These are phyloP conservation scores for Bauhinia variegata DNA, from an alignment of 306 rosid genomes.

Conservation along the genomic window DNA sequence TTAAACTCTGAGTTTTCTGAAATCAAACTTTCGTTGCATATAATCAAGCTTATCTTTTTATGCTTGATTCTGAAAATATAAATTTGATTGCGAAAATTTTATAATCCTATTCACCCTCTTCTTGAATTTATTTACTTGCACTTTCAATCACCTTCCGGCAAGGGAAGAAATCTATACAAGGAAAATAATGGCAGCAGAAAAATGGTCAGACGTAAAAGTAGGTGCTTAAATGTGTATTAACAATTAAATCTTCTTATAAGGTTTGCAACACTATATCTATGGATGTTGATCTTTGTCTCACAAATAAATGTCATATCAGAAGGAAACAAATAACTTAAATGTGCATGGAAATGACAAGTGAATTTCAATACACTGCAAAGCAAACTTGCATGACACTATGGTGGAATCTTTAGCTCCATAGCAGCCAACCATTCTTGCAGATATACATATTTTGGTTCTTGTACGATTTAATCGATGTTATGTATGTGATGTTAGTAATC, in stretches of 20 bases:
- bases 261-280: background rate
- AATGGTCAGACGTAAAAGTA: conserved; percentile 26
- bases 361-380: background rate
- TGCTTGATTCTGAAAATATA: too few relatives aligned
- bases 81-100: too few relatives aligned
- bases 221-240: background rate
- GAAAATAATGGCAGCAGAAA: conserved; percentile 8
- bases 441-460: too few relatives aligned
- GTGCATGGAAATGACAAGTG: conserved; percentile 3
- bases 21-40: too few relatives aligned
- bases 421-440: too few relatives aligned
- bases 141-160: conserved; percentile 91
- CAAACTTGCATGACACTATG: background rate
- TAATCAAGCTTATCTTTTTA: too few relatives aligned
- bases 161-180: conserved; percentile 57
- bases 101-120: too few relatives aligned
- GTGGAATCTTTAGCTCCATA: too few relatives aligned
- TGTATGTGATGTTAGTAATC: too few relatives aligned
- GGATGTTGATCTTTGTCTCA: conserved; percentile 6
- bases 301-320: conserved; percentile 12
- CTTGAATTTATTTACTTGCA: too few relatives aligned
- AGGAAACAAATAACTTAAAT: background rate
- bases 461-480: too few relatives aligned
- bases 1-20: too few relatives aligned
- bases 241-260: background rate